Percentiles rank a stretch among this genome's conserved stretches.
Conservation (phyloP, 441 rosid genomes). For the Melastoma candidum region DNA sequence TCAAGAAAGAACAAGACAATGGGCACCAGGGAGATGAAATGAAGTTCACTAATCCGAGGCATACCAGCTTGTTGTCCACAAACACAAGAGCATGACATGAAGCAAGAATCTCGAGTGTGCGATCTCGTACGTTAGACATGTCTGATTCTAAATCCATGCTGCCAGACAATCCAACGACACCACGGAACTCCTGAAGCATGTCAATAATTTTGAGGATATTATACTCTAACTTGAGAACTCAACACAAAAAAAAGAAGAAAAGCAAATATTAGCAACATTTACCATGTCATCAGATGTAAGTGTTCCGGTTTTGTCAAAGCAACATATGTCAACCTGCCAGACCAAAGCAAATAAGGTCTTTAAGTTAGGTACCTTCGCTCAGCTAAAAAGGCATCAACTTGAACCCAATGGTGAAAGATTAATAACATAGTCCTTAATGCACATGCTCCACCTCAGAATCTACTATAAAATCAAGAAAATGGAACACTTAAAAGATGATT, state of each 20-base stretch:
- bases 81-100: constrained; percentile 99
- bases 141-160: constrained; percentile 66
- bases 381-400: background rate
- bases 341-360: background rate
- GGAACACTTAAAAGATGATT: too few species aligned
- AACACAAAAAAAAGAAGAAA: background rate
- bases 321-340: constrained; percentile 92
- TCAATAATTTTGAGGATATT: constrained; percentile 2
- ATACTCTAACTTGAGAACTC: too few species aligned
- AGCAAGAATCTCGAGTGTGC: constrained; percentile 81
- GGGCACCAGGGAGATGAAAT: too few species aligned
- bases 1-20: too few species aligned
- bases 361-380: background rate
- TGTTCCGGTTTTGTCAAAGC: constrained; percentile 98
- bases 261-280: constrained; percentile 18
- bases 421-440: too few species aligned
- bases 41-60: constrained; percentile 2
- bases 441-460: too few species aligned
- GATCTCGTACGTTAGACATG: constrained; percentile 68
- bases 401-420: too few species aligned
- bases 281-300: constrained; percentile 99
- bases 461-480: too few species aligned
- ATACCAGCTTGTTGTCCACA: constrained; percentile 96
- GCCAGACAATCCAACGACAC: constrained; percentile 68
- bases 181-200: constrained; percentile 66